phyloP scores from a whole-genome alignment of 331 rosid genomes.

The Prunus yedoensis region DNA sequence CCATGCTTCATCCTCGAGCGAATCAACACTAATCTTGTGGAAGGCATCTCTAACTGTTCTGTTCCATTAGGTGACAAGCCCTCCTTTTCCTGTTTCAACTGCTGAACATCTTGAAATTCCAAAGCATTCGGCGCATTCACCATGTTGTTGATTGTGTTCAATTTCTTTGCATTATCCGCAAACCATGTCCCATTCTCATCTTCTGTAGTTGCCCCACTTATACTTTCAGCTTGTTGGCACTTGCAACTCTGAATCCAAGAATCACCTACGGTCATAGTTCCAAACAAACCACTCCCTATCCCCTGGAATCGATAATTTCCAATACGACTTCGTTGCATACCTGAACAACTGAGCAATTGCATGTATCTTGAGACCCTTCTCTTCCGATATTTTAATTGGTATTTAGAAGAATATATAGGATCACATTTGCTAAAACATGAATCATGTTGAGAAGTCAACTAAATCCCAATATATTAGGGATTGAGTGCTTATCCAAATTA shows the following conservation, averaged over 20 bases:
- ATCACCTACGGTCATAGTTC: constrained; percentile 13
- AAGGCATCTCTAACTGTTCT: constrained; percentile 38
- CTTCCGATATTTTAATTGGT: constrained; percentile 35
- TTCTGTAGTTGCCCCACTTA: constrained; percentile 37
- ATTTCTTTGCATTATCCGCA: constrained; percentile 36
- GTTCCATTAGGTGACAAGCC: neutral
- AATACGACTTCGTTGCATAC: constrained; percentile 27
- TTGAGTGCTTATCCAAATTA: too few species aligned
- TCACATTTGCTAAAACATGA: constrained; percentile 25
- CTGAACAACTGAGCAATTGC: constrained; percentile 30
- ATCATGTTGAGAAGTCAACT: neutral
- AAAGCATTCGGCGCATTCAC: constrained; percentile 31
- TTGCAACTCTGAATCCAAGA: constrained; percentile 43
- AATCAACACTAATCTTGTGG: constrained; percentile 29
- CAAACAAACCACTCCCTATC: neutral
- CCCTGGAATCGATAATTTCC: constrained; percentile 7
- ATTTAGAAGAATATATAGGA: constrained; percentile 20
- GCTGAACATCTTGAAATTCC: constrained; percentile 55
- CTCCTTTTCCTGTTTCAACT: constrained; percentile 20
- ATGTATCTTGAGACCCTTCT: constrained; percentile 34
- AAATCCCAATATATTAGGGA: too few species aligned
- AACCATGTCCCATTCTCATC: constrained; percentile 52
- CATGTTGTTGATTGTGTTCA: constrained; percentile 31
- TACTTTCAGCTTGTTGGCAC: constrained; percentile 56
- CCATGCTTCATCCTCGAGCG: constrained; percentile 83